Evolutionary conservation across 441 rosid species (phyloP).

Genomic region (Mallotus repandus): DNA sequence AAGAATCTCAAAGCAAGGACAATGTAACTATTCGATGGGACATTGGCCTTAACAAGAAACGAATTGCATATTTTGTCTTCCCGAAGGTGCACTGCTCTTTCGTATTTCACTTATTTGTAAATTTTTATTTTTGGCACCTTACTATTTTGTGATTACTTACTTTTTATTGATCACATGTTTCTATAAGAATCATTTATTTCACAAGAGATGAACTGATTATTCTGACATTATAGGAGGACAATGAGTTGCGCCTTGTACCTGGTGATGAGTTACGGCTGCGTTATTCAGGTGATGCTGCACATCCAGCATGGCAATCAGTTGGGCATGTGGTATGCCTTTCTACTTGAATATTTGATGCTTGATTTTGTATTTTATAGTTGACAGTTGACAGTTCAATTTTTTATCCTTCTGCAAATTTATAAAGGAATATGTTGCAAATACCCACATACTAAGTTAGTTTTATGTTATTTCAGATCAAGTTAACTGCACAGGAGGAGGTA

Average conservation of each 20-base stretch:
- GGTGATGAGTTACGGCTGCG: slow-evolving; percentile 97
- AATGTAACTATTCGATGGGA: slow-evolving; percentile 96
- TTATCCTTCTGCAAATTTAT: background rate
- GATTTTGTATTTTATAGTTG: background rate
- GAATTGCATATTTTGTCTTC: slow-evolving; percentile 90
- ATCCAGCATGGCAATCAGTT: slow-evolving; percentile 99
- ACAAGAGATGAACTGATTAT: slow-evolving; percentile 20
- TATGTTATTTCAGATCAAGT: slow-evolving; percentile 64
- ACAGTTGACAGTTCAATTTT: background rate
- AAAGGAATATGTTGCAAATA: background rate
- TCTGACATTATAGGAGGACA: slow-evolving; percentile 74
- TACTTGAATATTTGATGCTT: slow-evolving; percentile 17
- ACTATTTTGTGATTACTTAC: background rate
- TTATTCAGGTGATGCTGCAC: slow-evolving; percentile 96
- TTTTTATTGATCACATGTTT: slow-evolving; percentile 10
- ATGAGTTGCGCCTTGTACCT: slow-evolving; percentile 93
- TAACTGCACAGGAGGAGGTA: slow-evolving; percentile 98
- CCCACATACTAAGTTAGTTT: slow-evolving; percentile 6
- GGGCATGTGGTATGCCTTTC: slow-evolving; percentile 89
- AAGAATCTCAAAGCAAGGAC: slow-evolving; percentile 99
- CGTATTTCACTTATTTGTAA: background rate
- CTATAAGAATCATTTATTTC: slow-evolving; percentile 3
- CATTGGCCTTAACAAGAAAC: slow-evolving; percentile 97
- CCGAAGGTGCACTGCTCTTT: slow-evolving; percentile 66
- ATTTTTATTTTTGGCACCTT: background rate